Conservation (phyloP, 805 yeast genomes). For the Schizosaccharomyces lindneri region DNA sequence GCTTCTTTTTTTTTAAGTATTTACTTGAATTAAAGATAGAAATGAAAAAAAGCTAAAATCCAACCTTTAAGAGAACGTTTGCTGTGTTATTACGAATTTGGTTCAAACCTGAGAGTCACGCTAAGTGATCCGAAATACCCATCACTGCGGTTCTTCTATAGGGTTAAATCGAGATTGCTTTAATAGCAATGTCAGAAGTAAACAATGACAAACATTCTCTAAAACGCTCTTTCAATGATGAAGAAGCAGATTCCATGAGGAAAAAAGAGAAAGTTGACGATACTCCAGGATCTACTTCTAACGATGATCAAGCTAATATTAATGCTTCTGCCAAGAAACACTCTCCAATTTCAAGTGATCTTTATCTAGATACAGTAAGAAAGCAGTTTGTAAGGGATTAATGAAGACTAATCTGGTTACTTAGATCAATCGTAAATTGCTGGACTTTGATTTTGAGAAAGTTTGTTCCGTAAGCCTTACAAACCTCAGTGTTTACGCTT, state of each 20-base stretch:
- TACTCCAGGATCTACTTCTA: neutral
- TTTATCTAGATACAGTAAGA: conserved; percentile 1
- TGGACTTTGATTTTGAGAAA: conserved; percentile 50
- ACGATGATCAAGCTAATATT: neutral
- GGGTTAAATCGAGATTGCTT: neutral
- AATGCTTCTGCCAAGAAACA: neutral
- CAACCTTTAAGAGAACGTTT: too few species aligned
- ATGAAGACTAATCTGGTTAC: neutral
- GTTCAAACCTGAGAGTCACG: too few species aligned
- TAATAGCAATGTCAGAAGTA: neutral
- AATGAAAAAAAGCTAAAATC: too few species aligned
- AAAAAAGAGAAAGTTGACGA: neutral
- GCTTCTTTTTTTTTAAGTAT: too few species aligned
- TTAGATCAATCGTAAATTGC: conserved; percentile 4
- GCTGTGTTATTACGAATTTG: too few species aligned
- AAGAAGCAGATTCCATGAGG: neutral
- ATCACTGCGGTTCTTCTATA: too few species aligned
- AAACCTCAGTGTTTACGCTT: conserved; percentile 38
- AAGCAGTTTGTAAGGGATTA: neutral
- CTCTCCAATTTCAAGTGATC: neutral
- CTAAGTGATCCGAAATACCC: too few species aligned
- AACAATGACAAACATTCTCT: neutral
- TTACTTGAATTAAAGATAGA: too few species aligned
- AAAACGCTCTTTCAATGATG: neutral
- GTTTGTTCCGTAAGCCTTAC: conserved; percentile 40